Base-by-base conservation (phyloP, 2,329 filamentous ascomycete genomes). In the Pseudogymnoascus sp. region DNA sequence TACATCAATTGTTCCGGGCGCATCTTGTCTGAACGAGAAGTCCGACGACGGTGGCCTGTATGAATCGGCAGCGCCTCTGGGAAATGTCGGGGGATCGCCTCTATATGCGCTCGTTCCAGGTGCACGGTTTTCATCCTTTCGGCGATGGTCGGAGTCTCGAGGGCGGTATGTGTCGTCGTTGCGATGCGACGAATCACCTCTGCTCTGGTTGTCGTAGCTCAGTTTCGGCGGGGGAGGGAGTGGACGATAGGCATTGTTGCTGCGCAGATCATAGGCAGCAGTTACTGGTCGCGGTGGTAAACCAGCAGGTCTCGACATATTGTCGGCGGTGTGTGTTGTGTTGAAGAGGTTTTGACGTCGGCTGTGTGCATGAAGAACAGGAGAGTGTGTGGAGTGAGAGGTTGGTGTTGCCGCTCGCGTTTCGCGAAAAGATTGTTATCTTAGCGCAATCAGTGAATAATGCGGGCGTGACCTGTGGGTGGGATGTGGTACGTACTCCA, bases 1-100 rank as follows among this genome's bases (percentile, higher is more conserved):
- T 43, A 65, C 66, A 47, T 72, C 65, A 57, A 72, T 59, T 22
- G 65, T 63, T 22, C 67, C 63, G 38, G 71, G 71, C 7, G 71
- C 65, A 57, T 72, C 69, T 38, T 68, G 66, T 33, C 69, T 68
- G 57, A 73, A 72, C 60, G 63, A 64, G 61, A 73, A 73, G 38
- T 57, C 58, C 57, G 57, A 50, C 11, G 62, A 59, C n/a, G 35
- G 60, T 38, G 60, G 66, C 28, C 66, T 64, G 60, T 70, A 68
- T 5, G 57, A 59, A 59, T 67, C 66, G n/a, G 41, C 22, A 41
- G 22, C 39, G 28, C 41, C 50, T 36, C 30, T 9, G 38, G 30
- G 33, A 62, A 22, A 37, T 6, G 64, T 54, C 9, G 60, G 57
- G 36, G 61, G 57, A 22, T 50, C 57, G n/a, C 58, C 57, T 37